Evolutionary conservation across 2,329 filamentous ascomycete genomes (phyloP), one percentile per base, ranked within the genome.

Genomic region (Talaromyces sp.): DNA sequence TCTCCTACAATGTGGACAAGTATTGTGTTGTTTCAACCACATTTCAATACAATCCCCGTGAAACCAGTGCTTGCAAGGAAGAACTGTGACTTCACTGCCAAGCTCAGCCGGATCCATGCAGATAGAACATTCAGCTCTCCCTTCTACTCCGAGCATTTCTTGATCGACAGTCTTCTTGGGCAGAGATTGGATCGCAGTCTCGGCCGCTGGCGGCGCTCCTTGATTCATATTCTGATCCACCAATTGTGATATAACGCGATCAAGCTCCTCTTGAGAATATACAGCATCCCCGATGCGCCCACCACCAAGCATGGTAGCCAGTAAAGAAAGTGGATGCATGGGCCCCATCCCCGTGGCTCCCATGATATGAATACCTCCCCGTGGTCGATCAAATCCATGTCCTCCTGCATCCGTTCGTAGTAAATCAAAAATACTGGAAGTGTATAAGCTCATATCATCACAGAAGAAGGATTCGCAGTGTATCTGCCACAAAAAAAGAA

Each of bases 1-100:
- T 50, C 75, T 74, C 44, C 80, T 75, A 61, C 80, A 82, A 65
- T 82, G 80, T 4, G 93, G 93, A 70, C 93, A 98, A 0, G 93
- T 96, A 70, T 97, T 92, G 75, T 97, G 93, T 75, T 96, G 90
- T 69, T 84, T 86, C 58, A 98, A 79, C 93, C 93, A 98, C 57
- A 90, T 82, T 25, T 86, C 83, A 37, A 95, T 90, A 70, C 93
- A 98, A 28, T 85, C 81, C 63, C 88, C 88, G 71, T 97, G 93
- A 74, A 96, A 98, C 91, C 92, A 96, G 72, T 99, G 95, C 64
- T 86, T 89, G 77, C 95, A 99, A 0, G 92, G 92, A 58, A 99
- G 77, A 52, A 88, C 83, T 0, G 90, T 85, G 5, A 93, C 91
- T 72, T 90, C 86, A 33, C 90, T 87, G 11, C 87, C 89, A 39